phyloP scores from a whole-genome alignment of 768 basidiomycete species.

The Hemileccinum impolitum region DNA sequence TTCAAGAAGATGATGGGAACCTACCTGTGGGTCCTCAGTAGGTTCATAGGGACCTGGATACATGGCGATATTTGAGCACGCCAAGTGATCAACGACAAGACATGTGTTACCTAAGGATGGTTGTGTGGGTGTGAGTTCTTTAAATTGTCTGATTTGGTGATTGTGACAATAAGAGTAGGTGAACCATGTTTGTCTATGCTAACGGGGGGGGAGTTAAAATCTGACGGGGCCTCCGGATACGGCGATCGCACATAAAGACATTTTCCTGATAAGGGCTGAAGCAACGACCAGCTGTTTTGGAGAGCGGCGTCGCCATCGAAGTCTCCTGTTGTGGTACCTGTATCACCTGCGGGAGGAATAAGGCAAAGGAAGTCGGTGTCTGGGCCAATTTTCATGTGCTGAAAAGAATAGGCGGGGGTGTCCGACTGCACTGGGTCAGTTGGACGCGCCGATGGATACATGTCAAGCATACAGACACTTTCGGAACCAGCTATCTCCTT shows the following conservation, averaged over 20 bases:
- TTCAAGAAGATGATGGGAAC: slow-evolving; percentile 31
- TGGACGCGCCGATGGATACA: slow-evolving; percentile 6
- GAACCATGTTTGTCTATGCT: slow-evolving; percentile 93
- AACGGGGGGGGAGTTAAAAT: slow-evolving; percentile 32
- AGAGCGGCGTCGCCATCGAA: slow-evolving; percentile 60
- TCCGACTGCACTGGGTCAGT: slow-evolving; percentile 25
- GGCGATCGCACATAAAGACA: slow-evolving; percentile 77
- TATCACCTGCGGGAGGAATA: slow-evolving; percentile 61
- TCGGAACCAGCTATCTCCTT: slow-evolving; percentile 63
- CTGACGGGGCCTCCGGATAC: slow-evolving; percentile 24
- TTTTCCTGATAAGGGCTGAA: slow-evolving; percentile 72
- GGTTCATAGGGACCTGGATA: slow-evolving; percentile 66
- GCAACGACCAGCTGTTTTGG: slow-evolving; percentile 76
- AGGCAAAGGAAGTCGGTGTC: slow-evolving; percentile 73
- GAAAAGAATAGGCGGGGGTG: slow-evolving; percentile 49
- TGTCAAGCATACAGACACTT: slow-evolving; percentile 38
- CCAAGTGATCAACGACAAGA: slow-evolving; percentile 17
- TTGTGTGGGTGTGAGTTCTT: slow-evolving; percentile 67
- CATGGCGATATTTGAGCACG: slow-evolving; percentile 19
- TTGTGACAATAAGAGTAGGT: slow-evolving; percentile 98
- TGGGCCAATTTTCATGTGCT: slow-evolving; percentile 73
- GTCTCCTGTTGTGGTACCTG: slow-evolving; percentile 46
- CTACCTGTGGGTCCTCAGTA: slow-evolving; percentile 81
- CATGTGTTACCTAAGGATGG: slow-evolving; percentile 57
- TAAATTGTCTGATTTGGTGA: slow-evolving; percentile 93